Evolutionary conservation across 1,284 basidiomycete species (phyloP), one percentile per base, ranked within the genome.

Genomic region (Neonothopanus nambi): DNA sequence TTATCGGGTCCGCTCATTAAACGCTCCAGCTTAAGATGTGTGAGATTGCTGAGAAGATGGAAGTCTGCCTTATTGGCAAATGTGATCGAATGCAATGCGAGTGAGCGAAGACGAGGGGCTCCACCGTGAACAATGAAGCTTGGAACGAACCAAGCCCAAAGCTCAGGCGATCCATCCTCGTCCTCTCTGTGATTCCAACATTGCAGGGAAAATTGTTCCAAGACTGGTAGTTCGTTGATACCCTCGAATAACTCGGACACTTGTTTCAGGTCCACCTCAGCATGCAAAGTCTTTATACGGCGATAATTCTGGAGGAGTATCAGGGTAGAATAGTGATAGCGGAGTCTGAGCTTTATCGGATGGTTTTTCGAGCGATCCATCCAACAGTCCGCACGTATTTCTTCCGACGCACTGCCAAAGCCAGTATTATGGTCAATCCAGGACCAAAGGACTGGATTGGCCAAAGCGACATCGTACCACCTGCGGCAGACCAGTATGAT

Each of bases 401-500:
- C 5, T 12, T 52, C 4, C 12, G 20, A 17, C 20, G 5, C 44
- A 12, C 12, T 6, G 17, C 12, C 20, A 33, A 21, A 35, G n/a
- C n/a, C n/a, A n/a, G 15, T 1, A n/a, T n/a, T n/a, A 1, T 45
- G 35, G 9, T 24, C 38, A 9, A 54, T 30, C 43, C 38, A 54
- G 15, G 52, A 48, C 52, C 52, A 54, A 12, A 54, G 28, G 24
- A 13, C 18, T n/a, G 37, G 26, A 18, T 54, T 6, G 28, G 35
- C 13, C 6, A 48, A 23, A 26, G 17, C 35, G 15, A 54, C 17
- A 37, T 39, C 15, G 35, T 54, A 11, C 52, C 52, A 54, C 24
- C 37, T 35, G 37, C 45, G 52, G 41, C 52, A 54, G 13, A 54
- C 45, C 17, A 39, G 37, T 5, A 54, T n/a, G 15, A 54, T 20